phyloP scores from a whole-genome alignment of 371 early-diverging fungal genomes.

The Catenaria anguillulae region DNA sequence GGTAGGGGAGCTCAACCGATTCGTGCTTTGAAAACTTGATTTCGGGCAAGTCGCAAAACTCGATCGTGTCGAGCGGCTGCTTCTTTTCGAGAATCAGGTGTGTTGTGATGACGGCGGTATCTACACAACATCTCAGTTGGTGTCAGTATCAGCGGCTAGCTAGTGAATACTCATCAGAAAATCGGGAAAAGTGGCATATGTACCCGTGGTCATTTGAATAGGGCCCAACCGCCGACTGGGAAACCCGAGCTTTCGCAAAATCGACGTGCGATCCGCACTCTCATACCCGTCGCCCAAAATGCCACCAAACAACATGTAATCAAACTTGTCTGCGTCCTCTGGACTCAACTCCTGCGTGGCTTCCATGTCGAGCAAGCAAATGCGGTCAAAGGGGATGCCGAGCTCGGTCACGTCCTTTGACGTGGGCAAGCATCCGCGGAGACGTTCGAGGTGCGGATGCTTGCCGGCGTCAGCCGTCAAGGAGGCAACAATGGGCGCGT shows the following conservation, averaged over 20 bases:
- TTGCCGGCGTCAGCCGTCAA: conserved; percentile 25
- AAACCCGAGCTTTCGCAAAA: conserved; percentile 54
- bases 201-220: conserved; percentile 61
- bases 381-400: conserved; percentile 35
- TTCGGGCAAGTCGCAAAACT: conserved; percentile 58
- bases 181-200: conserved; percentile 27
- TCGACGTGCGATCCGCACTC: conserved; percentile 50
- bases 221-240: conserved; percentile 56
- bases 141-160: no score
- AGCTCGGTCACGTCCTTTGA: conserved; percentile 43
- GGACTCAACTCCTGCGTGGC: conserved; percentile 41
- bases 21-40: conserved; percentile 50
- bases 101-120: conserved; percentile 23
- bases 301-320: conserved; percentile 61
- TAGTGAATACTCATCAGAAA: no score
- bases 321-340: conserved; percentile 48
- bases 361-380: conserved; percentile 60
- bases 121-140: conserved; percentile 17
- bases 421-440: conserved; percentile 38
- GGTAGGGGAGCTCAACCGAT: conserved; percentile 58
- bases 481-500: conserved; percentile 15
- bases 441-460: no score
- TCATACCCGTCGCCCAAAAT: conserved; percentile 28
- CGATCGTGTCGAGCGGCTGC: conserved; percentile 45
- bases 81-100: conserved; percentile 15